Evolutionary conservation across 1,139 yeast species (phyloP), one percentile per base, ranked within the genome.

Genomic region (Eremothecium sinecaudum): DNA sequence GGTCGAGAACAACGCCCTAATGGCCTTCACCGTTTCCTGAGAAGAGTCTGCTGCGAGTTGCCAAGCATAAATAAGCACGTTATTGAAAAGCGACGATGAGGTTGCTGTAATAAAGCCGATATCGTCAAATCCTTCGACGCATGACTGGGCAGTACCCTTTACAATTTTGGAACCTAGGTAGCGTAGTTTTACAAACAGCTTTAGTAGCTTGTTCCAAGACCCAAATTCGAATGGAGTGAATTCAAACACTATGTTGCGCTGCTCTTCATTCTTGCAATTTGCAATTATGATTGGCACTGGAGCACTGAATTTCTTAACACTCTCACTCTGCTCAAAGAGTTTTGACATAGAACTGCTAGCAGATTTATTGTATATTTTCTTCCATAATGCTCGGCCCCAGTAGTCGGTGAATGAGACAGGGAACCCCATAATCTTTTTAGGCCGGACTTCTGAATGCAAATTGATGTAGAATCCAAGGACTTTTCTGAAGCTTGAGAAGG

Each of bases 91-190:
- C 1, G 83, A 72, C 0, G 92, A 77, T 0, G 92, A 78, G 0
- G 87, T 72, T 0, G 80, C 93, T 14, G 78, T 66, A 7, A 82
- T 56, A 46, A 77, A 81, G 0, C 84, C 87, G n/a, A 73, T 70
- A 46, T 78, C 78, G 51, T 82, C 94, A 46, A 69, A 77, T 1
- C 76, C 78, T 3, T 58, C 56, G 18, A 67, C 59, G 53, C 93
- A 81, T 7, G 35, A 40, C 4, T 39, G 22, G 10, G 63, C 46
- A 24, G 39, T 43, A 18, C 63, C 64, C 24, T 66, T 61, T 14
- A 46, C 41, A n/a, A 74, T 53, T 2, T 56, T 37, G 0, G 80
- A 61, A 0, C 86, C 86, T 21, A 79, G 50, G 43, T 69, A 75
- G 46, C 65, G 63, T 31, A 71, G 47, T 17, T 74, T 67, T 7